phyloP scores from a whole-genome alignment of 106 monocot species.

The Dendrobium catenatum region DNA sequence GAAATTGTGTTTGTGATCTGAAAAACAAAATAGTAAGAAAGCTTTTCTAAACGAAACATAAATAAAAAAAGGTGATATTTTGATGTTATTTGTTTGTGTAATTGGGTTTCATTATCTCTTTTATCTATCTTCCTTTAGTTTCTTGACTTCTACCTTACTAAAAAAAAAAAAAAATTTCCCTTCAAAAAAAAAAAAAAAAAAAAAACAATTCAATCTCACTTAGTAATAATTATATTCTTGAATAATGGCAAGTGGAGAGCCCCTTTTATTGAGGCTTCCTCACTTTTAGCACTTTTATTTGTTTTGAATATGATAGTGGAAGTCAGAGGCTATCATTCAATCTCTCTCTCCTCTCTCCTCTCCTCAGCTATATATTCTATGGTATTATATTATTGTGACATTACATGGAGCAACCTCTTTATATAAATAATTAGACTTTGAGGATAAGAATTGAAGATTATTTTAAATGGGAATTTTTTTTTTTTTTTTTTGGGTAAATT shows the following conservation, averaged over 20 bases:
- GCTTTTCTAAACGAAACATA: background rate
- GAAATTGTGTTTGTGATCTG: too few species aligned
- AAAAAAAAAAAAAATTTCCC: background rate
- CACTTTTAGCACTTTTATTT: constrained; percentile 6
- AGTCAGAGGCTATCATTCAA: background rate
- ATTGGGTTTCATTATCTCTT: background rate
- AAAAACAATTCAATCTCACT: background rate
- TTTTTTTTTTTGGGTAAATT: too few species aligned
- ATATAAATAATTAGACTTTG: background rate
- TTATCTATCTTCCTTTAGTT: background rate
- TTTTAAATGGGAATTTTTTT: too few species aligned
- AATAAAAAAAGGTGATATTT: too few species aligned
- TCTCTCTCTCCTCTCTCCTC: background rate
- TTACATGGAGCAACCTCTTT: too few species aligned
- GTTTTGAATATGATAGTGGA: constrained; percentile 16
- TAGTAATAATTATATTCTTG: constrained; percentile 20
- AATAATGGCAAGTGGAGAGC: constrained; percentile 5
- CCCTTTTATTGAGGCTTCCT: constrained; percentile 6
- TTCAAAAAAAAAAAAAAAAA: background rate
- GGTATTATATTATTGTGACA: background rate
- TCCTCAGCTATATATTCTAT: too few species aligned
- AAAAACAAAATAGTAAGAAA: too few species aligned
- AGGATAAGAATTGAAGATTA: background rate
- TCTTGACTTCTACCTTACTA: background rate
- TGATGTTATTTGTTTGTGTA: background rate